Evolutionary conservation across 805 yeast genomes (phyloP), one percentile per base, ranked within the genome.

Genomic region (Lipomyces yamanashiensis): DNA sequence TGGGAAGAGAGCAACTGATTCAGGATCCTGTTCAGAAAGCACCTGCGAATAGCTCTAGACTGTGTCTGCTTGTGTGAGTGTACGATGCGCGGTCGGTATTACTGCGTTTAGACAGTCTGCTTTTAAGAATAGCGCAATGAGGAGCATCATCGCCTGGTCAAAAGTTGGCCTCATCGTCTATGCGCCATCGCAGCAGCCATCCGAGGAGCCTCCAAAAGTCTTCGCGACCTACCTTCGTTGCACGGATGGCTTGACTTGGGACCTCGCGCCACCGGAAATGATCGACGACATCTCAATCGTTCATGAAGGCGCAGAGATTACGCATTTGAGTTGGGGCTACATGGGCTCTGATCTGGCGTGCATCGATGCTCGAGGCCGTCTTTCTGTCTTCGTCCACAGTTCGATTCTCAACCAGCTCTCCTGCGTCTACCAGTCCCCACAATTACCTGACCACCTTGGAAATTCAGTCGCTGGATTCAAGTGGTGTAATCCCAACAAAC

Each of bases 291-390:
- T 72, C 33, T 52, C 67, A 17, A 59, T 59, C 43, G 60, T 53
- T 34, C 71, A 58, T 54, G 66, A 48, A 54, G 67, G 51, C 54
- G 59, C 59, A 48, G 70, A 53, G 39, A 66, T 64, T 34, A 70
- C 43, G n/a, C 67, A 80, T 33, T 82, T 90, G 6, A 78, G 82
- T 45, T 95, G 97, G 92, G 87, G 95, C 63, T 84, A 86, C 54
- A 78, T 87, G 0, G 93, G 93, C 51, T 85, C 89, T 61, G 96
- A 92, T 71, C 80, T 95, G 54, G 96, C 96, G 1, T 84, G 89
- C 2, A 80, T 89, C 50, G 98, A 92, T 74, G 81, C 80, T 23
- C 73, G 79, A 43, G 97, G 97, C 1, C 85, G 87, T 62, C 75
- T 87, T 51, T 82, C 88, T 1, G 81, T 87, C 63, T 72, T 82